Conservation (phyloP, 768 basidiomycete species). For the Rhizopogon vesiculosus region DNA sequence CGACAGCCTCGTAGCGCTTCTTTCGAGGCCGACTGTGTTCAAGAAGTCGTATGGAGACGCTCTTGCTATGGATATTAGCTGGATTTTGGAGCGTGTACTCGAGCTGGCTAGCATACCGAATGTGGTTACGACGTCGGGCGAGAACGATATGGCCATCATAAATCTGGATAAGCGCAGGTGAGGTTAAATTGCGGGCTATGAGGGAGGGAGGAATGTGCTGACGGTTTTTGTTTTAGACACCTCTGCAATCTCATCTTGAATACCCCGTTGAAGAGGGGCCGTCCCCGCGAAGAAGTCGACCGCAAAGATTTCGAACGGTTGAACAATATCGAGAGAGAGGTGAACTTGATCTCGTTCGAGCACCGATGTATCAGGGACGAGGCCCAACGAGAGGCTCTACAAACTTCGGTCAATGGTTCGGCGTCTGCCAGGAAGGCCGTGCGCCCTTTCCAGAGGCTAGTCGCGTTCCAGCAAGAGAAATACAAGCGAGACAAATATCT, state of each 20-base stretch:
- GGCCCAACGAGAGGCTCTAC: conserved; percentile 57
- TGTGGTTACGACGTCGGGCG: conserved; percentile 49
- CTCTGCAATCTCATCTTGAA: conserved; percentile 61
- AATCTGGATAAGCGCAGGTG: conserved; percentile 85
- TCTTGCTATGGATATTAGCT: conserved; percentile 73
- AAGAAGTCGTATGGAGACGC: conserved; percentile 41
- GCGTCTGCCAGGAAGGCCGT: conserved; percentile 48
- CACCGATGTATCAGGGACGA: conserved; percentile 73
- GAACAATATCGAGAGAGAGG: conserved; percentile 71
- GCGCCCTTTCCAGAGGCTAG: conserved; percentile 64
- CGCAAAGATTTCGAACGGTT: conserved; percentile 71
- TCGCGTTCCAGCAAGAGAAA: conserved; percentile 73
- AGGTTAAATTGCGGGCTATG: conserved; percentile 8
- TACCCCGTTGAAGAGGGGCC: conserved; percentile 39
- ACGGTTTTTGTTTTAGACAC: conserved; percentile 39
- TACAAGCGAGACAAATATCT: conserved; percentile 70
- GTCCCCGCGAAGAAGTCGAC: conserved; percentile 52
- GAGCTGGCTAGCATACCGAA: conserved; percentile 77
- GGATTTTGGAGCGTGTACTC: conserved; percentile 77
- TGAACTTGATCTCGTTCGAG: conserved; percentile 58
- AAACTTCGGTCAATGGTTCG: conserved; percentile 36
- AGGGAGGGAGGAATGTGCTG: conserved; percentile 5
- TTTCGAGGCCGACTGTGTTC: conserved; percentile 47
- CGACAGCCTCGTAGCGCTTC: conserved; percentile 55
- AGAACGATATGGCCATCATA: conserved; percentile 55